phyloP scores from a whole-genome alignment of 176 grass and related monocot genomes.

The Olyra latifolia region DNA sequence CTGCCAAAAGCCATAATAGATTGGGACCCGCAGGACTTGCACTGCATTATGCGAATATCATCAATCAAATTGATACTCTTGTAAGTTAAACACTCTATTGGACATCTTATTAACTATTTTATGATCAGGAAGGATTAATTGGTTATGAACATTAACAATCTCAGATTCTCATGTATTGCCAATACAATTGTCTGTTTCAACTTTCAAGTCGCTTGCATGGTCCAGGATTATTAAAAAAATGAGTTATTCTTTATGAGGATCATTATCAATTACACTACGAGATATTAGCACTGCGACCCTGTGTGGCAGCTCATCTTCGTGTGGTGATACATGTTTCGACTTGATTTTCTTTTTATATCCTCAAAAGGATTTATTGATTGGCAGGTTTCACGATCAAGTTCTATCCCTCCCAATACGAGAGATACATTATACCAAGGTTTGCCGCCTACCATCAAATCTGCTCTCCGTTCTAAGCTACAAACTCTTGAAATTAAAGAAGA shows the following conservation, averaged over 20 bases:
- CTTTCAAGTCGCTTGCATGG: conserved; percentile 10
- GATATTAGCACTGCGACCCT: conserved; percentile 3
- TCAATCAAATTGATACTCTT: conserved; percentile 90
- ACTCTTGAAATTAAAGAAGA: conserved; percentile 85
- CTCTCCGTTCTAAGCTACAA: conserved; percentile 62
- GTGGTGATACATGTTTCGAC: conserved; percentile 22
- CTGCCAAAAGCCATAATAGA: conserved; percentile 49
- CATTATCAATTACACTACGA: conserved; percentile 13
- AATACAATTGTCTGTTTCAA: conserved; percentile 22
- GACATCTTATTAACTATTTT: conserved; percentile 24
- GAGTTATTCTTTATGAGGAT: conserved; percentile 8
- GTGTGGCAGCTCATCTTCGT: background rate
- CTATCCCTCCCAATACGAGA: conserved; percentile 63
- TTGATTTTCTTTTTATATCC: conserved; percentile 29
- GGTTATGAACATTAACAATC: background rate
- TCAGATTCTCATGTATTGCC: conserved; percentile 3
- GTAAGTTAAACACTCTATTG: conserved; percentile 59
- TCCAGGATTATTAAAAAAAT: conserved; percentile 27
- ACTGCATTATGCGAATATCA: conserved; percentile 93
- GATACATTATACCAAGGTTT: conserved; percentile 85
- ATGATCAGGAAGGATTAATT: conserved; percentile 23
- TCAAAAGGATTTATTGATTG: conserved; percentile 34
- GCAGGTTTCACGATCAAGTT: conserved; percentile 77
- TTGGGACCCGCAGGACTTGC: conserved; percentile 95
- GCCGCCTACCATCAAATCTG: conserved; percentile 74